phyloP scores from a whole-genome alignment of 805 yeast species.

The Cyberlindnera xishuangbannaensis region DNA sequence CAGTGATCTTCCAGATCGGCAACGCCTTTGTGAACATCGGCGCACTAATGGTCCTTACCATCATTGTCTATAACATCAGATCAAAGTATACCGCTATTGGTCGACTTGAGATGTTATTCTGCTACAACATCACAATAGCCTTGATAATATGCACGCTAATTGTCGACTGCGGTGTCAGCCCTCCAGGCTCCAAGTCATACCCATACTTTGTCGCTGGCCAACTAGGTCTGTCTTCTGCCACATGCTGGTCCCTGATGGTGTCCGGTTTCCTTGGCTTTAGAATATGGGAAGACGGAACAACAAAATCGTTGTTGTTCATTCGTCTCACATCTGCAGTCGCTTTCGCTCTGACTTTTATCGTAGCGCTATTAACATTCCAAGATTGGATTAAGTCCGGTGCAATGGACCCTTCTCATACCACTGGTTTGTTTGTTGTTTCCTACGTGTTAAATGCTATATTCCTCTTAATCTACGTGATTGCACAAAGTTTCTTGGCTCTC shows the following conservation, averaged over 20 bases:
- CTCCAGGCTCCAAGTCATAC: conserved; percentile 72
- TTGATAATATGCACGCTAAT: conserved; percentile 62
- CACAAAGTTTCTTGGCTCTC: conserved; percentile 64
- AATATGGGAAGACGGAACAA: conserved; percentile 92
- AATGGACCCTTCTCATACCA: conserved; percentile 47
- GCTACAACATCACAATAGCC: conserved; percentile 54
- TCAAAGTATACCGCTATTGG: conserved; percentile 94
- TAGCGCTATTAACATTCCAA: conserved; percentile 69
- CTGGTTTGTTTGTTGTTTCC: conserved; percentile 62
- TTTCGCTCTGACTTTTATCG: conserved; percentile 60
- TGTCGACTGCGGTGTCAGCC: conserved; percentile 89
- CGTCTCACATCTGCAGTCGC: conserved; percentile 48
- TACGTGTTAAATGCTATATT: conserved; percentile 69
- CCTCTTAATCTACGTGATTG: conserved; percentile 53
- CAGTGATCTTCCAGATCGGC: conserved; percentile 84
- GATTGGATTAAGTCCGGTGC: conserved; percentile 45
- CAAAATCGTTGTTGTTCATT: conserved; percentile 50
- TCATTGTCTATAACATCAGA: conserved; percentile 73
- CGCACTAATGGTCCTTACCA: conserved; percentile 54
- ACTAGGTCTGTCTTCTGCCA: conserved; percentile 64
- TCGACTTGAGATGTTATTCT: conserved; percentile 74
- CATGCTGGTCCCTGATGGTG: conserved; percentile 61
- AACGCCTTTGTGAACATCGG: conserved; percentile 82
- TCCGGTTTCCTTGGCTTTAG: conserved; percentile 83
- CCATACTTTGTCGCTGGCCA: conserved; percentile 83